Percentiles rank a stretch among this genome's conserved stretches.
Conservation (phyloP, 805 yeast genomes). For the Wickerhamomyces chambardii region DNA sequence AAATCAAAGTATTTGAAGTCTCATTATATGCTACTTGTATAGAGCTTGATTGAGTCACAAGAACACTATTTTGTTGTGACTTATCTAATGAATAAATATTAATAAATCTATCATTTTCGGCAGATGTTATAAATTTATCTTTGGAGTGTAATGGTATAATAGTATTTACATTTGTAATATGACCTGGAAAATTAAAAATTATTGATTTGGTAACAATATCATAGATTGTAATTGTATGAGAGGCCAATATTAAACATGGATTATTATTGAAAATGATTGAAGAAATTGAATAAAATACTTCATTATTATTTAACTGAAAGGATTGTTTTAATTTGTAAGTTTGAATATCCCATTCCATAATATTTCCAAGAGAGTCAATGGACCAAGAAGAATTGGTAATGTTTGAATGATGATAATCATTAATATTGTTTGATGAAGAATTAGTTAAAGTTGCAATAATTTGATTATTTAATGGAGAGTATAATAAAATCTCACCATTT, state of each 20-base stretch:
- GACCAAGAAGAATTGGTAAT: constrained; percentile 43
- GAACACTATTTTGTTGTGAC: constrained; percentile 45
- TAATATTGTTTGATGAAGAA: constrained; percentile 33
- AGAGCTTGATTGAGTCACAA: constrained; percentile 65
- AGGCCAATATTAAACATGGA: constrained; percentile 47
- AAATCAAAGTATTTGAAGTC: constrained; percentile 28
- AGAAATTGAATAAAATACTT: constrained; percentile 22
- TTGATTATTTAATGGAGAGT: constrained; percentile 57
- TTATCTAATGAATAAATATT: constrained; percentile 49
- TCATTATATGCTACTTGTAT: constrained; percentile 30
- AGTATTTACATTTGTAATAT: constrained; percentile 56
- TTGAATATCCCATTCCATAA: constrained; percentile 54
- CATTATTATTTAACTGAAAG: constrained; percentile 25
- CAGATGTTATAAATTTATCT: constrained; percentile 54
- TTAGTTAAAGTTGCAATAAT: constrained; percentile 42
- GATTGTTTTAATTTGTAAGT: constrained; percentile 31
- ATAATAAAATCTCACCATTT: constrained; percentile 55
- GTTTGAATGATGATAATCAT: constrained; percentile 36
- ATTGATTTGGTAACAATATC: constrained; percentile 30
- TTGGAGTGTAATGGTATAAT: constrained; percentile 28
- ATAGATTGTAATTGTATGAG: constrained; percentile 54
- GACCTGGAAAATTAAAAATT: constrained; percentile 60
- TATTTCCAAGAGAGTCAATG: constrained; percentile 46
- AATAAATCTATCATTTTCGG: constrained; percentile 74
- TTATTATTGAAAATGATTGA: constrained; percentile 19